Evolutionary conservation across 495 filamentous ascomycete species (phyloP), one percentile per base, ranked within the genome.

Genomic region (Lasiosphaeriaceae sp.): DNA sequence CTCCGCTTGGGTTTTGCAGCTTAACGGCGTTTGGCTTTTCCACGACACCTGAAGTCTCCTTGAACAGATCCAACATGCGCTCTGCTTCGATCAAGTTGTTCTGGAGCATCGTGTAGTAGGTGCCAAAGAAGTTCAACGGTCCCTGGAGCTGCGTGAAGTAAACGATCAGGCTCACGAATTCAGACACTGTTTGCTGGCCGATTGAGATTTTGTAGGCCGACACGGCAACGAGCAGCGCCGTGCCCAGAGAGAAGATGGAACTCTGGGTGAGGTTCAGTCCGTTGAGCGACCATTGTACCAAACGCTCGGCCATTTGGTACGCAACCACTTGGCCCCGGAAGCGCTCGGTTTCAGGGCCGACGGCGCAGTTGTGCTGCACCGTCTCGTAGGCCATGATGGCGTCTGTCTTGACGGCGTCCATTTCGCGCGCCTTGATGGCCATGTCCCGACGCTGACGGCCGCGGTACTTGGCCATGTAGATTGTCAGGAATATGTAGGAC

Each of bases 321-420:
- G 84, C 85, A 26, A 78, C 72, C 16, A 97, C 89, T 1, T 90
- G 88, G 4, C 74, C 70, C 11, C 87, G 78, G 66, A 90, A 96
- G 17, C 92, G 85, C 48, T 85, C 80, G 66, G 93, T 96, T 63
- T 97, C 92, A 70, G 91, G 95, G 0, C 83, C 78, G 65, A 96
- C 92, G 0, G 92, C 92, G 64, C 96, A 96, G 79, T 96, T 96
- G 65, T 97, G 96, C 69, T 97, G 96, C 59, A 97, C 92, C 17
- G 93, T 96, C 71, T 97, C 93, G 66, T 96, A 97, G 11, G 90
- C 91, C 39, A 90, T 84, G 80, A 97, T 93, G 0, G 93, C 96
- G 63, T 97, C 92, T 58, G 96, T 96, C 74, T 96, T 96, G 50
- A 96, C 90, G 14, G 92, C 93, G 65, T 96, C 92, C 75, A 96